phyloP scores from a whole-genome alignment of 2,329 filamentous ascomycete genomes.

The Simplicillium sp. region DNA sequence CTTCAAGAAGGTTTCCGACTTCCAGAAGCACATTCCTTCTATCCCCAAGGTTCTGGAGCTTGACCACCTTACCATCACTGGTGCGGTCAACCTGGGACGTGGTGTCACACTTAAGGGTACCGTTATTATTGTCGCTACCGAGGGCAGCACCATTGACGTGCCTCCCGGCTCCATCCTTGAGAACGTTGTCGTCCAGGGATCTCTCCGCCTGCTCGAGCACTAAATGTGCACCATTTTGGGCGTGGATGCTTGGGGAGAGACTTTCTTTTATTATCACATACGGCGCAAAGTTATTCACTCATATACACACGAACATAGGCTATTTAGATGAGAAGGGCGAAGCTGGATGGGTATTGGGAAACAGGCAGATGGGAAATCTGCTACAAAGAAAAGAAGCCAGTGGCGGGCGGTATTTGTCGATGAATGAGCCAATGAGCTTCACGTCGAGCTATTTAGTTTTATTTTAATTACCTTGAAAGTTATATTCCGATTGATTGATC shows the following conservation, averaged over 20 bases:
- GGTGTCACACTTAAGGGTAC: constrained; percentile 96
- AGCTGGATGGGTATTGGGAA: too few species aligned
- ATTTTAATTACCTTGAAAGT: too few species aligned
- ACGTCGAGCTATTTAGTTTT: too few species aligned
- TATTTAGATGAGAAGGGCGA: too few species aligned
- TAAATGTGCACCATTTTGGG: constrained; percentile 23
- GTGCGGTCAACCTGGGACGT: constrained; percentile 91
- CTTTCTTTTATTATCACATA: neutral
- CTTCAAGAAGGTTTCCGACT: constrained; percentile 99
- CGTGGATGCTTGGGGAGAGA: neutral
- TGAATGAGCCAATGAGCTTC: too few species aligned
- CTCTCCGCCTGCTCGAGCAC: constrained; percentile 66
- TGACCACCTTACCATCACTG: constrained; percentile 94
- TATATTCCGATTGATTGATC: too few species aligned
- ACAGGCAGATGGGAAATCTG: too few species aligned
- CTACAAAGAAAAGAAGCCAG: too few species aligned
- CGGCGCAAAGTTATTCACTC: neutral
- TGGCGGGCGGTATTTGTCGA: too few species aligned
- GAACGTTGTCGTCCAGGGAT: constrained; percentile 98
- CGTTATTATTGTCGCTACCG: constrained; percentile 96
- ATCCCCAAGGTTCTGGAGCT: constrained; percentile 89
- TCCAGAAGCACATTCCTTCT: constrained; percentile 77
- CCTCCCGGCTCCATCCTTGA: constrained; percentile 94
- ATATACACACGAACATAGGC: too few species aligned
- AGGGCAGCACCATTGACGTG: constrained; percentile 96